Evolutionary conservation across 1,139 yeast species (phyloP).

Genomic region (Sugiyamaella castrensis): DNA sequence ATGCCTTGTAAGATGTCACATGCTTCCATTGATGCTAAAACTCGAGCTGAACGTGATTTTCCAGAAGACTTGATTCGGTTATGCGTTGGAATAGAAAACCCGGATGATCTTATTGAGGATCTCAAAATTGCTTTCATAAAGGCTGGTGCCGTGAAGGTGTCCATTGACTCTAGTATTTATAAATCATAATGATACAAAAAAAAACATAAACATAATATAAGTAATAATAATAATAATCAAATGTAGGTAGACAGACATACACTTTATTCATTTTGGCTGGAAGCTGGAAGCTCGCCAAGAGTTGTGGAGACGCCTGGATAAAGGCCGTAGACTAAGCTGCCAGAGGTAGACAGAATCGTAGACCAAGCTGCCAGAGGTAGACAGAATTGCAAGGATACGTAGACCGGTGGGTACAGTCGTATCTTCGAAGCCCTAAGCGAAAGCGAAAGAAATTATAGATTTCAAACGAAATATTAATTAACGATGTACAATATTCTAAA

Average conservation of each 20-base stretch:
- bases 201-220: background rate
- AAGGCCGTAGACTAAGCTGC: too few species aligned
- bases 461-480: background rate
- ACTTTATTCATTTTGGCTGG: too few species aligned
- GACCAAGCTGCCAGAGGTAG: too few species aligned
- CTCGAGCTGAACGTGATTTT: conserved; percentile 80
- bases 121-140: conserved; percentile 54
- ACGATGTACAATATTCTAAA: background rate
- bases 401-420: too few species aligned
- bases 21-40: conserved; percentile 88
- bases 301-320: too few species aligned
- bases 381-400: too few species aligned
- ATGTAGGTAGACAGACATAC: too few species aligned
- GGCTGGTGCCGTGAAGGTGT: conserved; percentile 28
- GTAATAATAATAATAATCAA: too few species aligned
- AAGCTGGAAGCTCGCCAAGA: too few species aligned
- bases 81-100: conserved; percentile 81
- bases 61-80: conserved; percentile 89
- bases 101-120: conserved; percentile 63
- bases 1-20: conserved; percentile 96
- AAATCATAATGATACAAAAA: background rate
- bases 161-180: conserved; percentile 11
- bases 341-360: too few species aligned
- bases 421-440: too few species aligned
- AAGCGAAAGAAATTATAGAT: background rate